Evolutionary conservation across 2,329 filamentous ascomycete genomes (phyloP).

Genomic region (Arthrobotrys musiformis): DNA sequence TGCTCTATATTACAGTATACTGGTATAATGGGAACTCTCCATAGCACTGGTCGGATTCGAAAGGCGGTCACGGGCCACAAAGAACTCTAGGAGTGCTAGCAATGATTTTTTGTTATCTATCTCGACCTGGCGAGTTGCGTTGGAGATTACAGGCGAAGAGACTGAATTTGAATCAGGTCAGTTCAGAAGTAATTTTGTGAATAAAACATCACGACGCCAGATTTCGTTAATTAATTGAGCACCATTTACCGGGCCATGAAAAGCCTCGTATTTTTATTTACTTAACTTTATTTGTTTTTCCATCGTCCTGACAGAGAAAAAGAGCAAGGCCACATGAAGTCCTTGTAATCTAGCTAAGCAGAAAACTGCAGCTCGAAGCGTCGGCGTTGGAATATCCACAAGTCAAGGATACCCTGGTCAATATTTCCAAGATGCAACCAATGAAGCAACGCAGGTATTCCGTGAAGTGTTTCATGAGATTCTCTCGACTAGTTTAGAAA

Average conservation of each 20-base stretch:
- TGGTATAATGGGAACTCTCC: no score
- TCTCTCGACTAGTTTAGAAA: constrained; percentile 7
- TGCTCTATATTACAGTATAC: no score
- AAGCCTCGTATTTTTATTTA: neutral
- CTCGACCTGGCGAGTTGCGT: no score
- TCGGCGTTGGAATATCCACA: constrained; percentile 21
- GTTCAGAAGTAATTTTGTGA: no score
- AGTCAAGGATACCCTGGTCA: neutral
- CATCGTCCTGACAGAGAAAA: neutral
- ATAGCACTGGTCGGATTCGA: no score
- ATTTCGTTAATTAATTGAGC: neutral
- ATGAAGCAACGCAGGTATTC: constrained; percentile 25
- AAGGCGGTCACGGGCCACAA: no score
- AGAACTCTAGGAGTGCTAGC: no score
- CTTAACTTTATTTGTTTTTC: no score
- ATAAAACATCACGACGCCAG: no score
- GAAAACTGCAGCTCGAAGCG: constrained; percentile 52
- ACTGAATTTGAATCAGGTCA: no score
- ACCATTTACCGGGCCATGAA: neutral
- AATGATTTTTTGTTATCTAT: no score
- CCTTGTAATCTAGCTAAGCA: constrained; percentile 25
- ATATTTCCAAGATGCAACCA: constrained; percentile 6
- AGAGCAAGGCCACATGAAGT: neutral
- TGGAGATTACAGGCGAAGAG: no score
- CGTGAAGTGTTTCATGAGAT: constrained; percentile 23